These are phyloP conservation scores for Arthrobotrys sphaeroides DNA, from an alignment of 2,329 filamentous ascomycete species.

Conservation along the genomic window DNA sequence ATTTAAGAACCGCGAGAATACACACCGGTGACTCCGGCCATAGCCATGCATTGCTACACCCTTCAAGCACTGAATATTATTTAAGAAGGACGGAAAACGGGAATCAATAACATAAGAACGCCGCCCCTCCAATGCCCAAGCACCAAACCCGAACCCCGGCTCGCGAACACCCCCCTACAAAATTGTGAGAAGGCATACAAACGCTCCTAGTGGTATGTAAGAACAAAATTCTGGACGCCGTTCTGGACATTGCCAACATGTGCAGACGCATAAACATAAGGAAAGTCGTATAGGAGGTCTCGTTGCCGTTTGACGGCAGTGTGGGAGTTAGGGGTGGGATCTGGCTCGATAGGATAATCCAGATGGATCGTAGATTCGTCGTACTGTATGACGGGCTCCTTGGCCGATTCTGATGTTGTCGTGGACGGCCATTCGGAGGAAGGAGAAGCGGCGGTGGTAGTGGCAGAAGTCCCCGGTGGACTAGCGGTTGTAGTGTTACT, in stretches of 20 bases:
- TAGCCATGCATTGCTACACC: too few relatives aligned
- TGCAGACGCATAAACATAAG: slow-evolving; percentile 50
- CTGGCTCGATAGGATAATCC: slow-evolving; percentile 9
- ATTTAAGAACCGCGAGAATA: too few relatives aligned
- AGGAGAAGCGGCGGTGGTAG: too few relatives aligned
- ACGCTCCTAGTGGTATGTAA: slow-evolving; percentile 44
- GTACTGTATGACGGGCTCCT: slow-evolving; percentile 40
- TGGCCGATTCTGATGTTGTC: neutral
- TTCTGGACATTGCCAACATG: slow-evolving; percentile 1
- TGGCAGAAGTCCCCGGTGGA: neutral
- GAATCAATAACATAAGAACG: too few relatives aligned
- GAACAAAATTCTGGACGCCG: slow-evolving; percentile 30
- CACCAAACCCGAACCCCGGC: neutral
- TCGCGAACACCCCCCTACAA: slow-evolving; percentile 10
- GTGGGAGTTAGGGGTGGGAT: slow-evolving; percentile 17
- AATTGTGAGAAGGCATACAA: too few relatives aligned
- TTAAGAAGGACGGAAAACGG: too few relatives aligned
- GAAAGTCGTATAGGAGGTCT: slow-evolving; percentile 48
- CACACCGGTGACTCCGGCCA: too few relatives aligned
- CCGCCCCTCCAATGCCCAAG: neutral
- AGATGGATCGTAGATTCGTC: slow-evolving; percentile 37
- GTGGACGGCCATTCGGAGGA: too few relatives aligned
- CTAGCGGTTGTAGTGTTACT: neutral
- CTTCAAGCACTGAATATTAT: too few relatives aligned
- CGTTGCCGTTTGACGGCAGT: slow-evolving; percentile 26